Base-by-base conservation (phyloP, 2,329 filamentous ascomycete genomes). In the Capronia americana region DNA sequence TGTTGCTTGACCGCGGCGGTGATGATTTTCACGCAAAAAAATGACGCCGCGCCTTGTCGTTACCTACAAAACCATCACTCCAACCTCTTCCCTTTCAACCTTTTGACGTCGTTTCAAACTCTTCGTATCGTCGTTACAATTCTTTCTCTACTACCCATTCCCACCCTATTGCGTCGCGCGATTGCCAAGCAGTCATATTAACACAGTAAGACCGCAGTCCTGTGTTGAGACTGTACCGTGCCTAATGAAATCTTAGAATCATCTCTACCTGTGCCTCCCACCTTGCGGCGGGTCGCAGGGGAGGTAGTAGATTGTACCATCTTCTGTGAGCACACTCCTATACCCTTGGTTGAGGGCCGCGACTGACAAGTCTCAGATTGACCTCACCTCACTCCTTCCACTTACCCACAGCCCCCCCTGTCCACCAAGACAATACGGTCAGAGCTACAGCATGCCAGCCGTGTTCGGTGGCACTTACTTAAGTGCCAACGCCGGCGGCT, bases 281-380 rank as follows among this genome's bases (percentile, higher is more conserved):
- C 17, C 38, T 44, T 17, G 17, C 38, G 17, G 17, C 38, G 5
- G 17, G 7, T n/a, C 17, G 17, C 38, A 44, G 17, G 5, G 38
- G 14, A n/a, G 17, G 5, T 44, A n/a, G 17, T 3, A 10, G 17
- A n/a, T n/a, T n/a, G 38, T 44, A 17, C 7, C 20, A n/a, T 8
- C 17, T 44, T n/a, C 17, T 44, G 38, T 44, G 17, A 44, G 38
- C 17, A 44, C 17, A n/a, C 17, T 44, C 38, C 17, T 44, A 44
- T n/a, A 7, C 24, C 12, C 34, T 55, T 11, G 1, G 26, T 26
- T n/a, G 26, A 20, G 28, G 20, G 14, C 12, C 12, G 28, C 24
- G 28, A 20, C 53, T 55, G 53, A 55, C 28, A 34, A 34, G 11
- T 20, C 53, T 34, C 53, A 55, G 48, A 28, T 51, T 17, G 23